Percentiles rank a stretch among this genome's conserved stretches.
Conservation (phyloP, 1,139 yeast species). For the Protomyces inouyei region DNA sequence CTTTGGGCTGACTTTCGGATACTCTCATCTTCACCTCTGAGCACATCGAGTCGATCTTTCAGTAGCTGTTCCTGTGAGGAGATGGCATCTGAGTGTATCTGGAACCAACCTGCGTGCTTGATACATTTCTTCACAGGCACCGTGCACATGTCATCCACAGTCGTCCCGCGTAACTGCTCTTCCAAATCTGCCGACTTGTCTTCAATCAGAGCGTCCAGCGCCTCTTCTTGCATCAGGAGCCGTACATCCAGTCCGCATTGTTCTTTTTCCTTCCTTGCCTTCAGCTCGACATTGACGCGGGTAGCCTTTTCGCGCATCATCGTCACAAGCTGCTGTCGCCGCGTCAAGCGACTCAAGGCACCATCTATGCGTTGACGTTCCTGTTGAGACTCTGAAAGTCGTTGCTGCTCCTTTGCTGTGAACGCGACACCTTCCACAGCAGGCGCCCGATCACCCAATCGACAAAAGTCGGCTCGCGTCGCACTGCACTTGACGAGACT, state of each 20-base stretch:
- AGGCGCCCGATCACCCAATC: conserved; percentile 42
- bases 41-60: conserved; percentile 22
- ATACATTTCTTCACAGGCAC: conserved; percentile 62
- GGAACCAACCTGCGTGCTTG: conserved; percentile 65
- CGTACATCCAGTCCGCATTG: conserved; percentile 45
- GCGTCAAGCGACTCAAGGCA: conserved; percentile 29
- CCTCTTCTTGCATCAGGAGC: conserved; percentile 35
- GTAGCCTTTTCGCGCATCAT: conserved; percentile 33
- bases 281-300: conserved; percentile 18
- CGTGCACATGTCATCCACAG: conserved; percentile 46
- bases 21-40: conserved; percentile 29
- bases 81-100: conserved; percentile 39
- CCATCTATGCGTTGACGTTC: conserved; percentile 12
- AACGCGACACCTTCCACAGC: conserved; percentile 32
- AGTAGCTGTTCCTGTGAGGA: conserved; percentile 30
- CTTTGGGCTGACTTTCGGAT: conserved; percentile 26
- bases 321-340: conserved; percentile 29
- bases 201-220: conserved; percentile 29
- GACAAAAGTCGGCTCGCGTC: conserved; percentile 37
- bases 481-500: conserved; percentile 43
- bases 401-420: conserved; percentile 22
- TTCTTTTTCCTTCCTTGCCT: conserved; percentile 38
- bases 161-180: conserved; percentile 30
- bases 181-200: conserved; percentile 28
- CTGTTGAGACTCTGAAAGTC: conserved; percentile 10